These are phyloP conservation scores for Penicillium longicatenatum DNA, from an alignment of 495 filamentous ascomycete species.

Conservation along the genomic window DNA sequence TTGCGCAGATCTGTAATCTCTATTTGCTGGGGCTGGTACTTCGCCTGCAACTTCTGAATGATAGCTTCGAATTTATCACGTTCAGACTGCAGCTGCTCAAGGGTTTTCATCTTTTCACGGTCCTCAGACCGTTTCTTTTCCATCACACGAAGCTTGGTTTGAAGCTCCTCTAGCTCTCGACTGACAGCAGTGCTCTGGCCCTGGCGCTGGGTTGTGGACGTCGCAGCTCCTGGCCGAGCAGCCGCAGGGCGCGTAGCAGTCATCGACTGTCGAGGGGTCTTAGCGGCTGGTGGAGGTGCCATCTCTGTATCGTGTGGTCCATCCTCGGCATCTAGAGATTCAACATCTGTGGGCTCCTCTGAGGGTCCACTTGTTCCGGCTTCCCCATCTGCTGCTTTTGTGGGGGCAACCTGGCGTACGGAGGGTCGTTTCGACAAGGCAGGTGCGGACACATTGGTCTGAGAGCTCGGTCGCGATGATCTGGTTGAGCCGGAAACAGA, in stretches of 20 bases:
- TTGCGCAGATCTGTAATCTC: conserved; percentile 76
- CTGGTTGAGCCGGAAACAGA: conserved; percentile 41
- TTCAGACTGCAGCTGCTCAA: conserved; percentile 78
- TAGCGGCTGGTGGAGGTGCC: conserved; percentile 13
- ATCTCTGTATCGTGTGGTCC: conserved; percentile 17
- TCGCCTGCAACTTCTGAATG: conserved; percentile 88
- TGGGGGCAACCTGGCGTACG: conserved; percentile 32
- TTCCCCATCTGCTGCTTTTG: conserved; percentile 33
- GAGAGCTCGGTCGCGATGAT: conserved; percentile 37
- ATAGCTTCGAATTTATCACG: conserved; percentile 84
- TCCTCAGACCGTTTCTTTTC: conserved; percentile 84
- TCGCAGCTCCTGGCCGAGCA: conserved; percentile 28
- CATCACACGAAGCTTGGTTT: conserved; percentile 73
- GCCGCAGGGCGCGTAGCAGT: conserved; percentile 26
- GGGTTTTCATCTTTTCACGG: conserved; percentile 77
- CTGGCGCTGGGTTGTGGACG: conserved; percentile 33
- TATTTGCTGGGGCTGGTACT: conserved; percentile 83
- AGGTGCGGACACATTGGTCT: conserved; percentile 26
- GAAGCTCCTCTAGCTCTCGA: conserved; percentile 76
- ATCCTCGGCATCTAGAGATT: conserved; percentile 29
- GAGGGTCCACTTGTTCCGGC: conserved; percentile 30
- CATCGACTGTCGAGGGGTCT: conserved; percentile 37
- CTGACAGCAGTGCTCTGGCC: conserved; percentile 43
- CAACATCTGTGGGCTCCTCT: conserved; percentile 35
- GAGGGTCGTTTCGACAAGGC: conserved; percentile 43